A percentile compares a stretch with the other conserved stretches of the same genome.
phyloP scores from a whole-genome alignment of 2,329 filamentous ascomycete genomes.

The Exophiala alcalophila region DNA sequence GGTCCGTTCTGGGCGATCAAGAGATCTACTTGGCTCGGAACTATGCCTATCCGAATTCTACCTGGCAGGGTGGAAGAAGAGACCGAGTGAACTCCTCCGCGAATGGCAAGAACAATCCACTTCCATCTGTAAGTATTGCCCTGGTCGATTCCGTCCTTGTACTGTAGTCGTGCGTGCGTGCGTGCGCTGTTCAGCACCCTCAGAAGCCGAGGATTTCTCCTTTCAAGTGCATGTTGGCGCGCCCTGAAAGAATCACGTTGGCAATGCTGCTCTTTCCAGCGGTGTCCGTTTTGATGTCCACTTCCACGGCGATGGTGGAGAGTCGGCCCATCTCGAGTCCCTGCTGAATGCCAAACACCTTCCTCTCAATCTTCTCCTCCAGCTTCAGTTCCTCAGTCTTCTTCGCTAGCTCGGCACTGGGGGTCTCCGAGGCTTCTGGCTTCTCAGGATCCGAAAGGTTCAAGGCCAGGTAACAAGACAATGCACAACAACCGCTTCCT shows the following conservation, averaged over 20 bases:
- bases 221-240: conserved; percentile 48
- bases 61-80: too few relatives aligned
- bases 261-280: conserved; percentile 48
- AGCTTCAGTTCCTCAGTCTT: conserved; percentile 36
- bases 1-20: too few relatives aligned
- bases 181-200: too few relatives aligned
- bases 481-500: conserved; percentile 60
- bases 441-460: conserved; percentile 11
- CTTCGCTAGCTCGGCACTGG: conserved; percentile 42
- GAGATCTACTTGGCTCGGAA: too few relatives aligned
- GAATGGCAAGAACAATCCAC: too few relatives aligned
- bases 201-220: conserved; percentile 39
- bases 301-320: conserved; percentile 40
- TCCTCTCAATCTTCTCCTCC: conserved; percentile 39
- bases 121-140: too few relatives aligned
- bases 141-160: too few relatives aligned
- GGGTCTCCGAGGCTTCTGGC: conserved; percentile 47
- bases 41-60: conserved; percentile 7
- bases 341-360: conserved; percentile 57
- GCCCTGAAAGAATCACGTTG: conserved; percentile 38
- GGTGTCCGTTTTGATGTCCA: conserved; percentile 43
- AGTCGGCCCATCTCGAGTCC: conserved; percentile 65
- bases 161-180: too few relatives aligned
- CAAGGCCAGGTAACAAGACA: conserved; percentile 56
- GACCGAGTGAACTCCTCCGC: too few relatives aligned